A percentile compares a stretch with the other conserved stretches of the same genome.
Conservation (phyloP, 139 green algal species). For the Micromonas commoda region DNA sequence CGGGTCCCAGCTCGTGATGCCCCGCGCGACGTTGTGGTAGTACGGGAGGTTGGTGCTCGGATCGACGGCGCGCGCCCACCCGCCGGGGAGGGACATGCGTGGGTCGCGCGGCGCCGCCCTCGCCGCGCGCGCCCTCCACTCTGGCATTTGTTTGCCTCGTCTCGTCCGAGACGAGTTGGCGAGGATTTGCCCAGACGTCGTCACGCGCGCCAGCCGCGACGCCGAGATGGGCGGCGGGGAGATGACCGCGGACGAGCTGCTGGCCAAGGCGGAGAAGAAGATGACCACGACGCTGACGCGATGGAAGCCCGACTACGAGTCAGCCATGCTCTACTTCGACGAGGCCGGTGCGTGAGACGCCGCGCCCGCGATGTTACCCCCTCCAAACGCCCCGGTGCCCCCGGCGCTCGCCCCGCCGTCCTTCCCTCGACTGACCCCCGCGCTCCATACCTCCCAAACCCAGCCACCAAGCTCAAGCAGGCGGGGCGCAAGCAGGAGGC, state of each 20-base stretch:
- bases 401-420: not conserved
- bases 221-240: conserved; percentile 2
- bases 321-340: not conserved
- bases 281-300: conserved; percentile 6
- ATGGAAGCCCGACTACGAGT: conserved; percentile 13
- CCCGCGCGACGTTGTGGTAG: not conserved
- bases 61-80: not conserved
- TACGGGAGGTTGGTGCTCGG: not conserved
- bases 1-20: not conserved
- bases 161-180: too few relatives aligned
- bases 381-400: too few relatives aligned
- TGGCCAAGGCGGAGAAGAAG: not conserved
- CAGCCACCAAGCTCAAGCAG: not conserved
- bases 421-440: not conserved
- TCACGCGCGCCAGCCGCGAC: too few relatives aligned
- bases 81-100: not conserved
- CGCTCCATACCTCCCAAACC: not conserved
- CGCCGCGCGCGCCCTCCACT: too few relatives aligned
- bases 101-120: too few relatives aligned
- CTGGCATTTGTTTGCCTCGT: too few relatives aligned
- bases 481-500: not conserved
- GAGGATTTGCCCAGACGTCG: too few relatives aligned
- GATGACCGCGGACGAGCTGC: not conserved
- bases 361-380: too few relatives aligned
- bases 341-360: not conserved